A percentile compares a stretch with the other conserved stretches of the same genome.
Conservation (phyloP, 2,329 filamentous ascomycete species). For the Blastomyces percursus region DNA sequence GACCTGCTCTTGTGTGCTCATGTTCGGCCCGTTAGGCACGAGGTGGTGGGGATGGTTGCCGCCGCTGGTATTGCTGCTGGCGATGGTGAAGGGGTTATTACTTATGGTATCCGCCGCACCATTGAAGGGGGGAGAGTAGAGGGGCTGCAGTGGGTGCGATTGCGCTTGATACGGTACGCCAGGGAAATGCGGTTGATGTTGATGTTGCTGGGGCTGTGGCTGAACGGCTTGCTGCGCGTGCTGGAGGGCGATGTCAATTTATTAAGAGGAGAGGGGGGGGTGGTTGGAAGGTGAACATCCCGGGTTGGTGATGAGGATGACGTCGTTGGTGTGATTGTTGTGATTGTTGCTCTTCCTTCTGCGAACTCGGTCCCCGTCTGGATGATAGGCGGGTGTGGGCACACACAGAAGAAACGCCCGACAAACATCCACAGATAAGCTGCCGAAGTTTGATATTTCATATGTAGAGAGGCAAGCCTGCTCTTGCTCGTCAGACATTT, state of each 20-base stretch:
- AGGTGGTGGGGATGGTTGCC: not conserved
- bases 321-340: not conserved
- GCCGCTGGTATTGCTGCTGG: not conserved
- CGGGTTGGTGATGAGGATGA: not conserved
- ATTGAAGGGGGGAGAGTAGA: not conserved
- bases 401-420: not conserved
- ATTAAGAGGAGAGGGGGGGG: not conserved
- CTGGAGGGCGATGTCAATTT: not conserved
- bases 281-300: not conserved
- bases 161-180: not conserved
- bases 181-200: not conserved
- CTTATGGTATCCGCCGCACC: not conserved
- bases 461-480: not conserved
- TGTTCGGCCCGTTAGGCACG: slow-evolving; percentile 4
- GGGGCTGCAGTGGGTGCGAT: not conserved
- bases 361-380: not conserved
- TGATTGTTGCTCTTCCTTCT: not conserved
- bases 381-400: not conserved
- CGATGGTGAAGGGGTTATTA: not conserved
- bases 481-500: not conserved
- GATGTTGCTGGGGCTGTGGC: not conserved
- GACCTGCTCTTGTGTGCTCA: slow-evolving; percentile 11
- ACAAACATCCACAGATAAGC: not conserved
- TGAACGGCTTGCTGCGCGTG: not conserved
- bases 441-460: not conserved